Conservation (phyloP, 2,329 filamentous ascomycete species). For the Xenoacremonium recifei region DNA sequence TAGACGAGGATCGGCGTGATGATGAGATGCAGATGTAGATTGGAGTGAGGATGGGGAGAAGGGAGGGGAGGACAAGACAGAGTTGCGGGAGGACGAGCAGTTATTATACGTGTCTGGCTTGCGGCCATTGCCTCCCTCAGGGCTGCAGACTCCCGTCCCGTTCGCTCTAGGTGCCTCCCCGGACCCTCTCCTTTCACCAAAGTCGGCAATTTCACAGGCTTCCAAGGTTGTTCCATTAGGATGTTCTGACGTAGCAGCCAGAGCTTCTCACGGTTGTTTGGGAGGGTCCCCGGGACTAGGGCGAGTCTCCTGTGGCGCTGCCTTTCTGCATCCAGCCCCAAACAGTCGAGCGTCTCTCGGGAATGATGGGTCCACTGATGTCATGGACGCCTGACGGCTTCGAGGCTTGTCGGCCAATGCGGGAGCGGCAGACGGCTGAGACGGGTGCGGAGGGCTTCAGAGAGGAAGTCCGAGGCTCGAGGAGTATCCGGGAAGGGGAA, state of each 20-base stretch:
- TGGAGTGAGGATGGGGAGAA: constrained; percentile 4
- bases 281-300: too few relatives aligned
- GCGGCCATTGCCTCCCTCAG: too few relatives aligned
- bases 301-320: constrained; percentile 6
- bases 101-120: too few relatives aligned
- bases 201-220: too few relatives aligned
- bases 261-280: too few relatives aligned
- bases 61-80: not conserved
- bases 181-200: too few relatives aligned
- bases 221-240: constrained; percentile 1
- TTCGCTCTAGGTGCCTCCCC: too few relatives aligned
- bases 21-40: not conserved
- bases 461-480: not conserved
- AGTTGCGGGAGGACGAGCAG: constrained; percentile 2
- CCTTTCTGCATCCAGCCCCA: constrained; percentile 6
- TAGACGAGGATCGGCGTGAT: not conserved
- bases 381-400: constrained; percentile 17
- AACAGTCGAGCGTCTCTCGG: constrained; percentile 5
- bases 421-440: not conserved
- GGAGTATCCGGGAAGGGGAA: constrained; percentile 1
- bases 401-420: not conserved
- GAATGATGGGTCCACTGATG: constrained; percentile 23
- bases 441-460: too few relatives aligned
- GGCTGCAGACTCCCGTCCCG: too few relatives aligned
- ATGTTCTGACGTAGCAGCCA: constrained; percentile 12